Base-by-base conservation (phyloP, 2,329 filamentous ascomycete genomes). In the Beauveria bassiana region DNA sequence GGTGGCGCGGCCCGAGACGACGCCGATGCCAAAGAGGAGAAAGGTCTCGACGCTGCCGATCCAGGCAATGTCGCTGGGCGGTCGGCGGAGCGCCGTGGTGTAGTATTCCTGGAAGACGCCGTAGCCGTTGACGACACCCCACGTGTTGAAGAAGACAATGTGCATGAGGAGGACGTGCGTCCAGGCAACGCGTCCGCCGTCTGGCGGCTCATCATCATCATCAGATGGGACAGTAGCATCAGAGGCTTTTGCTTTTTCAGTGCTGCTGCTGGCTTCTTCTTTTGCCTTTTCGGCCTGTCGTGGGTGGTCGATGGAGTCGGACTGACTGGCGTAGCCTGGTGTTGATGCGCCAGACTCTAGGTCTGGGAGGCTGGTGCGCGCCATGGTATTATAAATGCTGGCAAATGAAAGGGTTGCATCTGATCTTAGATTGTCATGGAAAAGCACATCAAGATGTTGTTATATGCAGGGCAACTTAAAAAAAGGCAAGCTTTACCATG, bases 71-170 rank as follows among this genome's bases (percentile, higher is more conserved):
- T 71, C 67, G 0, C 74, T 76, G 1, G 73, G 70, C 0, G 70
- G 65, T 26, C 70, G 67, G 5, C 67, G 61, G 3, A 77, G 66
- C 2, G 66, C 70, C 26, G 71, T 63, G 1, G 70, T 73, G 64
- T 80, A 80, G 64, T 79, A 79, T 18, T 74, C 70, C 61, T 80
- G 77, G 59, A 79, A 80, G 8, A 74, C 72, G 3, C 78, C 78
- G 61, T 76, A 78, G 16, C 72, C 75, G 62, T 79, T 79, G 31
- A 78, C 70, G 47, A 79, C 74, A n/a, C 78, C 78, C 76, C 77
- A 78, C 5, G 76, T 76, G 40, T 75, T 74, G 66, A 77, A 77
- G 63, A 78, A 74, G 34, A 75, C 71, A 3, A 77, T 70, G 64
- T 75, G 76, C 20, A 68, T 69, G 63, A 73, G 67, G 0, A 69